Evolutionary conservation across 352 stramenopile species (phyloP), one percentile per base, ranked within the genome.

Genomic region (Thalassiosira hispida): DNA sequence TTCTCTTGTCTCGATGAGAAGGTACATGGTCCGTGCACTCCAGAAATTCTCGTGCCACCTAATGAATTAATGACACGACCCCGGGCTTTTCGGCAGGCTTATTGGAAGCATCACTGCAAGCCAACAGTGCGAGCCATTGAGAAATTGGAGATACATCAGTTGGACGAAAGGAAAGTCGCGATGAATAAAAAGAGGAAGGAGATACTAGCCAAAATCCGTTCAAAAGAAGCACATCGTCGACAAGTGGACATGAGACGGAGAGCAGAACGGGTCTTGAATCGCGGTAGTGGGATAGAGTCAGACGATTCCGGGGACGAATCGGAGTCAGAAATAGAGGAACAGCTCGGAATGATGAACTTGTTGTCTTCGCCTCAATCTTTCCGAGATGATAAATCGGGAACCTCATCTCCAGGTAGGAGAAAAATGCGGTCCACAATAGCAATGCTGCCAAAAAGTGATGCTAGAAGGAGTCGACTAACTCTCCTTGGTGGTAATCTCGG

Each of bases 41-140:
- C 49, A 18, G 72, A 80, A 27, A 73, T 80, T 18, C 53, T 80
- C 12, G n/a, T 68, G 18, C 72, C 72, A 18, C 72, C 72, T 8
- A 49, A 65, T 57, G 72, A 80, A 33, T 51, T 80, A 14, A 73
- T 74, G 72, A 80, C 72, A 20, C 35, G 72, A 63, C 57, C 61
- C 31, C 44, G 68, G 33, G 55, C 72, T 33, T 80, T 80, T 53
- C 49, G 63, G 35, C 60, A 66, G 20, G 72, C 72, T n/a, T 80
- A 80, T 63, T 80, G 72, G 72, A 61, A 74, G 23, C 42, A 80
- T 62, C 72, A 80, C 42, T 63, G 22, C 33, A 22, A 80, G 42
- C 61, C 61, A 22, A 69, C 72, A 44, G 29, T 40, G 16, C 31
- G 49, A 20, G 20, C 14, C 0, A 63, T 74, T 6, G 66, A 80